Evolutionary conservation across 208 protist species (phyloP), one percentile per base, ranked within the genome.

Genomic region (Trypanosoma cruzi): DNA sequence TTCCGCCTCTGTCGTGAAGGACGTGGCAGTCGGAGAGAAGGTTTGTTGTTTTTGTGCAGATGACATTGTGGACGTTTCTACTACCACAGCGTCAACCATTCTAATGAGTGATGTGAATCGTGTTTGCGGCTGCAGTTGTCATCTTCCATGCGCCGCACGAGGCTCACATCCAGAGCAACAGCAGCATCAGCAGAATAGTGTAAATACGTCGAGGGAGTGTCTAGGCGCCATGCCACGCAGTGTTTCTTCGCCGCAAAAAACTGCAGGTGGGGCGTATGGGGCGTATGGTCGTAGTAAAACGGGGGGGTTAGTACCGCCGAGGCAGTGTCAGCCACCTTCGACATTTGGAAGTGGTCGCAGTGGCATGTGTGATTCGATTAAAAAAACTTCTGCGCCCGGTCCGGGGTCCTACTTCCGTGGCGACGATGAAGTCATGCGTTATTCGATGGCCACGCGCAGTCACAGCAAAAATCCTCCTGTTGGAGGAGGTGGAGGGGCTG

Each of bases 311-410:
- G 16, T 20, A 20, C 5, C 48, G 48, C 8, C 24, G 48, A 32
- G 20, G 28, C 14, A 31, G 31, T 57, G 40, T 34, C 31, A 34
- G 11, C 50, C 26, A n/a, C 54, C 63, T 34, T 77, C 63, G 0
- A 77, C 71, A 34, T 77, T 77, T 56, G 71, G 71, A 18, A 71
- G 63, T 46, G 71, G 71, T 44, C 71, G 71, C 18, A 71, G 64
- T 22, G 71, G 63, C 36, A 77, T 77, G 63, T 66, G 55, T 24
- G 65, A 67, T 14, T 63, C 71, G 0, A 37, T 77, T 31, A 59
- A 57, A 28, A 77, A 77, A 52, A 57, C 28, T 24, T 34, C 55
- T 4, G 36, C 37, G 44, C 71, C 71, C 20, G 71, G 71, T 2
- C 71, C 71, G n/a, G 71, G 71, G 0, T 77, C 71, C 0, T 77